Base-by-base conservation (phyloP, 768 basidiomycete genomes). In the Boletus reticulatus region DNA sequence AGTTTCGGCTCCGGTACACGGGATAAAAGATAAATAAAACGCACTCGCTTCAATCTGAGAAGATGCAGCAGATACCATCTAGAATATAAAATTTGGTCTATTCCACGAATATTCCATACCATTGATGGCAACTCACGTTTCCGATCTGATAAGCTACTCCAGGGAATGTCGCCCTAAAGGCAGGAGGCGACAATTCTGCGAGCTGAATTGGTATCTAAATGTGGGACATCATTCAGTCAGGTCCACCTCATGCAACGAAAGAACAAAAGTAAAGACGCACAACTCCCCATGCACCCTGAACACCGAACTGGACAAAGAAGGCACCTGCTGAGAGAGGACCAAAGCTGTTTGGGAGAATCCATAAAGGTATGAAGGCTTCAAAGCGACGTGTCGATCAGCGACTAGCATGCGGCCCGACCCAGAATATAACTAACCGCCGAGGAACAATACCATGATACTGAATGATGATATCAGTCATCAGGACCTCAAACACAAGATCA, bases 221-320 rank as follows among this genome's bases (percentile, higher is more conserved):
- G 27, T n/a, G 19, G n/a, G 11, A 12, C 12, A 62, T 41, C 14
- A n/a, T n/a, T n/a, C 4, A 12, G 22, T 27, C 57, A 47, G 43
- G 24, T 37, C 27, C 4, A 43, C 14, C 39, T 3, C 19, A 20
- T 13, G 17, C 2, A 16, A 31, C n/a, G 0, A 31, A 38, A 14
- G 4, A 24, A 47, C 1, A 24, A 11, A 6, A 12, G 3, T 2
- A 20, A 31, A 20, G 13, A 78, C 87, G 62, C 67, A 91, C 88
- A 8, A 92, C 85, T 68, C 90, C 91, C 89, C 90, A 93, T 32
- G 91, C 92, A 4, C 92, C 92, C 67, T 96, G 93, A 2, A 95
- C 90, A 49, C 90, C 90, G 59, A 91, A 83, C 63, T 94, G 92
- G 32, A 93, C 73, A 61, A 81, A 92, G 73, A 96, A 96, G 7